phyloP scores from a whole-genome alignment of 75 land plant species.

The Gnetum montanum region DNA sequence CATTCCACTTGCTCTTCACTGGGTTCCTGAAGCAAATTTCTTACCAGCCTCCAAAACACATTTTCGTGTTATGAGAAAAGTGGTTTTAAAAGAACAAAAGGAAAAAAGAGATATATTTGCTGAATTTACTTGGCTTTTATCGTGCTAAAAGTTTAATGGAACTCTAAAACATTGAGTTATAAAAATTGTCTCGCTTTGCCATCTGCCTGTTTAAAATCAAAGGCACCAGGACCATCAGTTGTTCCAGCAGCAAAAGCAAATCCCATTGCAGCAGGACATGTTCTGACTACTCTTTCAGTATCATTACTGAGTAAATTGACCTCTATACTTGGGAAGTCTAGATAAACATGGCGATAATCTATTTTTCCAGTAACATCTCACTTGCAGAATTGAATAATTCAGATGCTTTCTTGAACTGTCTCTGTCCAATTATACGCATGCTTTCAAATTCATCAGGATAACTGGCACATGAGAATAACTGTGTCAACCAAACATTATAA shows the following conservation, averaged over 20 bases:
- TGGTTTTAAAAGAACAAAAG: background rate
- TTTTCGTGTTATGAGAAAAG: constrained; percentile 27
- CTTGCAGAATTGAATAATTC: constrained; percentile 23
- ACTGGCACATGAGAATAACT: constrained; percentile 13
- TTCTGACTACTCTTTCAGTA: constrained; percentile 18
- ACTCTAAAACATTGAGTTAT: background rate
- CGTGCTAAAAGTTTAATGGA: background rate
- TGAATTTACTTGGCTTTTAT: background rate
- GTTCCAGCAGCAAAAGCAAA: constrained; percentile 85
- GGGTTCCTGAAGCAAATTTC: constrained; percentile 43
- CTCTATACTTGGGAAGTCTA: constrained; percentile 30
- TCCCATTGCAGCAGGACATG: constrained; percentile 85
- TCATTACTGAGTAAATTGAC: too few species aligned
- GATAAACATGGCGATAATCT: constrained; percentile 22
- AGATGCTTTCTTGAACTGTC: constrained; percentile 25
- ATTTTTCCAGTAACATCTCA: constrained; percentile 27
- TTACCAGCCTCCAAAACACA: constrained; percentile 51
- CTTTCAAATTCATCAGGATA: constrained; percentile 45
- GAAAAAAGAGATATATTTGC: background rate
- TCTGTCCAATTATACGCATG: constrained; percentile 31
- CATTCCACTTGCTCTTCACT: constrained; percentile 52
- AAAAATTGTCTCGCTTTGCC: constrained; percentile 19
- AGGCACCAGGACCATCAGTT: constrained; percentile 81
- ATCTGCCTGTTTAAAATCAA: constrained; percentile 70
- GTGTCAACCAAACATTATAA: too few species aligned